Percentiles rank a stretch among this genome's conserved stretches.
Conservation (phyloP, 2,329 filamentous ascomycete genomes). For the Colletotrichum somersetense region DNA sequence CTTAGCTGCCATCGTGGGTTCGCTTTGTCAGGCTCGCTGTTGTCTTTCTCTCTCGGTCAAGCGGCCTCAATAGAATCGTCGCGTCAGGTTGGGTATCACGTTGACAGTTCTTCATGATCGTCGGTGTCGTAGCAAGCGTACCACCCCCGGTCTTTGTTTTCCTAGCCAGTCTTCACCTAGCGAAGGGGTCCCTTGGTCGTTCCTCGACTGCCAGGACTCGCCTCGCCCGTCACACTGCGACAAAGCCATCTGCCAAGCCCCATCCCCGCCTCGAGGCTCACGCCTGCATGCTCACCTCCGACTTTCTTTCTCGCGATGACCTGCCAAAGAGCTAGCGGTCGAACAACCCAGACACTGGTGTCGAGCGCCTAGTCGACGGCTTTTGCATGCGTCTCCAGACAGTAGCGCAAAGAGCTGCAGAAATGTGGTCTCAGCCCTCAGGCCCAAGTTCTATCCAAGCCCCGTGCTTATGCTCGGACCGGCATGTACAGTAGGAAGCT, state of each 20-base stretch:
- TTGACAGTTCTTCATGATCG: no score
- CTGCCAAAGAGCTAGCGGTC: neutral
- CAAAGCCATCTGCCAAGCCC: neutral
- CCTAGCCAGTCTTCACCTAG: no score
- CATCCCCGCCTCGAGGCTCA: neutral
- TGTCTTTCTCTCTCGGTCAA: neutral
- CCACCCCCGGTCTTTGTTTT: neutral
- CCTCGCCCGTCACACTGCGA: neutral
- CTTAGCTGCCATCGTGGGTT: neutral
- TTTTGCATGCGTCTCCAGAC: slow-evolving; percentile 10
- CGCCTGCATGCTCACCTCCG: neutral
- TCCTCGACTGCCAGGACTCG: neutral
- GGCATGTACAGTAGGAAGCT: neutral
- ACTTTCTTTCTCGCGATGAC: slow-evolving; percentile 11
- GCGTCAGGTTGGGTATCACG: neutral
- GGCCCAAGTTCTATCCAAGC: slow-evolving; percentile 23
- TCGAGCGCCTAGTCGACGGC: neutral
- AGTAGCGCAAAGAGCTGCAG: slow-evolving; percentile 18
- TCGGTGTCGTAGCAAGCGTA: neutral
- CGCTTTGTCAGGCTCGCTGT: neutral
- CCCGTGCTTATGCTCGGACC: slow-evolving; percentile 26
- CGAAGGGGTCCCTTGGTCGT: neutral
- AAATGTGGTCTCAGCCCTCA: slow-evolving; percentile 20
- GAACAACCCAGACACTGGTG: neutral
- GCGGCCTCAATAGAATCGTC: neutral